These are phyloP conservation scores for Rhizophora mangle DNA, from an alignment of 345 rosid genomes.

Conservation along the genomic window DNA sequence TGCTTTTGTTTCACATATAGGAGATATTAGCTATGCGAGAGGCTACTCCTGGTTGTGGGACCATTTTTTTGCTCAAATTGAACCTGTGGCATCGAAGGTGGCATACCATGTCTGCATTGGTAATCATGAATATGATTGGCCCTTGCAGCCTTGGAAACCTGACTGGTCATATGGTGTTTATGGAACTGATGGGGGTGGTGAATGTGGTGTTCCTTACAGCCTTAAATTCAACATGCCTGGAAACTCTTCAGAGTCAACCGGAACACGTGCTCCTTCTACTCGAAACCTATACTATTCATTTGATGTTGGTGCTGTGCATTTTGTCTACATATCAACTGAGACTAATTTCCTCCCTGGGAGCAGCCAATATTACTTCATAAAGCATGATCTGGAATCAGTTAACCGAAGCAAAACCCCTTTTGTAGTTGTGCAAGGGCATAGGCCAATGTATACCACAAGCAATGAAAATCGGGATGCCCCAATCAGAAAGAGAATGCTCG, in stretches of 20 bases:
- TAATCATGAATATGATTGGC: constrained; percentile 95
- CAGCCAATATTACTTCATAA: constrained; percentile 60
- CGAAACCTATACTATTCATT: constrained; percentile 85
- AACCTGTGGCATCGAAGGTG: constrained; percentile 74
- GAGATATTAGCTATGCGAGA: constrained; percentile 90
- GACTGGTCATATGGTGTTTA: constrained; percentile 58
- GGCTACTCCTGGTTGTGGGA: constrained; percentile 96
- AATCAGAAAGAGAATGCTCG: constrained; percentile 52
- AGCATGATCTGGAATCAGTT: constrained; percentile 73
- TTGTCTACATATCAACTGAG: constrained; percentile 80
- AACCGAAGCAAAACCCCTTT: constrained; percentile 76
- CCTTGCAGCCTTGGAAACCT: constrained; percentile 86
- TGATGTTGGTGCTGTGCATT: constrained; percentile 67
- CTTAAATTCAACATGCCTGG: constrained; percentile 90
- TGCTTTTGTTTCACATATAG: constrained; percentile 71
- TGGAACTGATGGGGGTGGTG: constrained; percentile 89
- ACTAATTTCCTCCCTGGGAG: constrained; percentile 80
- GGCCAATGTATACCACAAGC: constrained; percentile 95
- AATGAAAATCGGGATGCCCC: constrained; percentile 52
- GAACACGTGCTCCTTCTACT: constrained; percentile 60
- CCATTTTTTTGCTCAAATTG: constrained; percentile 66
- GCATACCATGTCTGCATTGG: constrained; percentile 95
- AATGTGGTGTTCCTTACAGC: constrained; percentile 91
- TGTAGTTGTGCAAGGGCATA: constrained; percentile 78
- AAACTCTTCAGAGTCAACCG: constrained; percentile 71